These are phyloP conservation scores for Modicella reniformis DNA, from an alignment of 371 early-diverging fungal genomes.

Conservation along the genomic window DNA sequence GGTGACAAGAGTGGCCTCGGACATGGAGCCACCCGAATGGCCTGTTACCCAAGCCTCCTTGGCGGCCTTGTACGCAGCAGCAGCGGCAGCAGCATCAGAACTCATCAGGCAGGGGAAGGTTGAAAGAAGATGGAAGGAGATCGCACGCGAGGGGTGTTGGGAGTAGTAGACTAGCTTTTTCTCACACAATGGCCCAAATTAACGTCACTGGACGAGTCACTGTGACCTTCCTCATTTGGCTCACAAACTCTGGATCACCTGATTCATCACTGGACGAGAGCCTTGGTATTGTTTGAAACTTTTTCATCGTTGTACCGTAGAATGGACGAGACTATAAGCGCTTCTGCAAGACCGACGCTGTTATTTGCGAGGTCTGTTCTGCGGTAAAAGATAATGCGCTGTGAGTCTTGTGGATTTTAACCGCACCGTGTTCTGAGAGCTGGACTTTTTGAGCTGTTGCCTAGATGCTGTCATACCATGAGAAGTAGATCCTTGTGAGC, in stretches of 20 bases:
- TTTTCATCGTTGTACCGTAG: conserved; percentile 47
- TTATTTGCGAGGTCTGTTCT: conserved; percentile 33
- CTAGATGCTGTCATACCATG: conserved; percentile 11
- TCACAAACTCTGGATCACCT: too few relatives aligned
- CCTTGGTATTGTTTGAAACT: conserved; percentile 41
- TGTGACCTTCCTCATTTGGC: too few relatives aligned
- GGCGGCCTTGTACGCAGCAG: conserved; percentile 61
- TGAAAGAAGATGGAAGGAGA: neutral
- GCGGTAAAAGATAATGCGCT: conserved; percentile 40
- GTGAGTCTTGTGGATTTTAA: conserved; percentile 24
- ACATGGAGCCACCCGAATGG: conserved; percentile 73
- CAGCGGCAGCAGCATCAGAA: conserved; percentile 27
- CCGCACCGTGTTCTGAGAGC: conserved; percentile 7
- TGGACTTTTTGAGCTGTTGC: conserved; percentile 8
- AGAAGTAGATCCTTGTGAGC: conserved; percentile 14
- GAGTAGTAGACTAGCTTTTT: too few relatives aligned
- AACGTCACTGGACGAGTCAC: too few relatives aligned
- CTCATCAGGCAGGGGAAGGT: conserved; percentile 9
- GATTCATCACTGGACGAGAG: too few relatives aligned
- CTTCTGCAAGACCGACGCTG: conserved; percentile 41
- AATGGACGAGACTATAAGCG: conserved; percentile 39
- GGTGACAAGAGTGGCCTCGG: conserved; percentile 67
- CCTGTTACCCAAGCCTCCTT: conserved; percentile 79
- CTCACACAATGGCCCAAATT: too few relatives aligned
- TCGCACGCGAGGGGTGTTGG: too few relatives aligned